Conservation (phyloP, 2,329 filamentous ascomycete genomes). For the Saccharata proteae region DNA sequence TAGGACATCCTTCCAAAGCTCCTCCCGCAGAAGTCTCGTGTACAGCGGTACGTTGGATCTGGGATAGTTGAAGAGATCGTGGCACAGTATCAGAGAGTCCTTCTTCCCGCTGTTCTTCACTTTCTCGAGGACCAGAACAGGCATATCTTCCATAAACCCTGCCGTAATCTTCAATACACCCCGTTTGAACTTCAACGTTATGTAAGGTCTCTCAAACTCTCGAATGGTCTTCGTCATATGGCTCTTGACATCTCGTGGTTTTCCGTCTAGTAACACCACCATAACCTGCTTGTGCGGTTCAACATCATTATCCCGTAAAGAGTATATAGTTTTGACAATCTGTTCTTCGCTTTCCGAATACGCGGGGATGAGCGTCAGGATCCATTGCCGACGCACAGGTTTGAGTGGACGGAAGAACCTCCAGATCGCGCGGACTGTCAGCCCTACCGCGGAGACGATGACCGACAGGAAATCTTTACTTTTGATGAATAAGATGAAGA, state of each 20-base stretch:
- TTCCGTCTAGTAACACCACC: slow-evolving; percentile 14
- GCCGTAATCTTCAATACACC: slow-evolving; percentile 12
- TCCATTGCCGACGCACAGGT: slow-evolving; percentile 12
- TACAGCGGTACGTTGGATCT: slow-evolving; percentile 11
- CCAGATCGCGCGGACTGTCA: slow-evolving; percentile 9
- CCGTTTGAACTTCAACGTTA: slow-evolving; percentile 12
- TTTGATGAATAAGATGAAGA: slow-evolving; percentile 14
- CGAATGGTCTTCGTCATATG: slow-evolving; percentile 13
- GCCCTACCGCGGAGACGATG: slow-evolving; percentile 8
- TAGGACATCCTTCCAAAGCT: slow-evolving; percentile 12
- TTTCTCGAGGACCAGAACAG: slow-evolving; percentile 14
- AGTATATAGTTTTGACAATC: slow-evolving; percentile 14
- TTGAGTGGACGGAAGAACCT: slow-evolving; percentile 7
- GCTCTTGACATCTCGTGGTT: slow-evolving; percentile 11
- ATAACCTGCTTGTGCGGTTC: slow-evolving; percentile 14
- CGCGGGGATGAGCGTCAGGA: slow-evolving; percentile 14
- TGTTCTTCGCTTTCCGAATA: slow-evolving; percentile 15
- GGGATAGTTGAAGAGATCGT: slow-evolving; percentile 15
- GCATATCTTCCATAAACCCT: slow-evolving; percentile 15
- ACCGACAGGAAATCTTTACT: slow-evolving; percentile 14
- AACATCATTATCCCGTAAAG: slow-evolving; percentile 13
- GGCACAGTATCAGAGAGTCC: slow-evolving; percentile 14
- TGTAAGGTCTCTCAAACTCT: slow-evolving; percentile 12
- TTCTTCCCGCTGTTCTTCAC: slow-evolving; percentile 14
- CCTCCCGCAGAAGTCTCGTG: slow-evolving; percentile 10